A percentile compares a stretch with the other conserved stretches of the same genome.
These are phyloP conservation scores for Lagenidium sp. DNA, from an alignment of 352 stramenopile genomes.

Conservation along the genomic window DNA sequence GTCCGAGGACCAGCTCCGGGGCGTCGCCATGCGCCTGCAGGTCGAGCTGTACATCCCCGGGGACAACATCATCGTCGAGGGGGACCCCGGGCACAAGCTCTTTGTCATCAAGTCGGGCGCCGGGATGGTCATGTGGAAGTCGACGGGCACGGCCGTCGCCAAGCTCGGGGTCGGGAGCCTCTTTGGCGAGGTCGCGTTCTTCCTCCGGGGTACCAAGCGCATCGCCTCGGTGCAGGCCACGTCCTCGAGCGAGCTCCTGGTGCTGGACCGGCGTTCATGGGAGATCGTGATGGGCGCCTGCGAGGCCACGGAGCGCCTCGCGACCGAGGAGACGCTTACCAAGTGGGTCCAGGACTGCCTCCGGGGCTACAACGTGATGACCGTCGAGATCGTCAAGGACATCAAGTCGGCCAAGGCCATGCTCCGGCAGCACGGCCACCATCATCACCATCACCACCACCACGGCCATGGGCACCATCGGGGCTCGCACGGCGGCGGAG, in stretches of 20 bases:
- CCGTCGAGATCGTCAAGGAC: conserved; percentile 61
- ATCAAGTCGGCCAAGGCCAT: too few relatives aligned
- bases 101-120: conserved; percentile 63
- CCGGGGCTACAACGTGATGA: conserved; percentile 66
- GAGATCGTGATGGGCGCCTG: conserved; percentile 36
- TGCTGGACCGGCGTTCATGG: conserved; percentile 41
- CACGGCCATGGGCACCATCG: too few relatives aligned
- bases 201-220: conserved; percentile 41
- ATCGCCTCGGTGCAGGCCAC: conserved; percentile 60
- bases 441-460: too few relatives aligned
- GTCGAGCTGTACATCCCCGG: conserved; percentile 66
- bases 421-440: too few relatives aligned
- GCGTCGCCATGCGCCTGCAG: conserved; percentile 44
- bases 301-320: conserved; percentile 24
- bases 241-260: conserved; percentile 49
- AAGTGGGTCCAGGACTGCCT: conserved; percentile 55
- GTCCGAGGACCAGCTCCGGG: conserved; percentile 39
- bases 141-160: conserved; percentile 48
- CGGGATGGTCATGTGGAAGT: conserved; percentile 60
- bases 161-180: conserved; percentile 40
- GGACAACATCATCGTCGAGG: conserved; percentile 61
- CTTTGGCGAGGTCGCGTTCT: conserved; percentile 76
- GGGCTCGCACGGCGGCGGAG: too few relatives aligned
- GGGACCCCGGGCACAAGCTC: conserved; percentile 52
- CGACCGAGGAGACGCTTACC: conserved; percentile 25